phyloP scores from a whole-genome alignment of 805 yeast genomes.

The Kurtzmaniella cleridarum region DNA sequence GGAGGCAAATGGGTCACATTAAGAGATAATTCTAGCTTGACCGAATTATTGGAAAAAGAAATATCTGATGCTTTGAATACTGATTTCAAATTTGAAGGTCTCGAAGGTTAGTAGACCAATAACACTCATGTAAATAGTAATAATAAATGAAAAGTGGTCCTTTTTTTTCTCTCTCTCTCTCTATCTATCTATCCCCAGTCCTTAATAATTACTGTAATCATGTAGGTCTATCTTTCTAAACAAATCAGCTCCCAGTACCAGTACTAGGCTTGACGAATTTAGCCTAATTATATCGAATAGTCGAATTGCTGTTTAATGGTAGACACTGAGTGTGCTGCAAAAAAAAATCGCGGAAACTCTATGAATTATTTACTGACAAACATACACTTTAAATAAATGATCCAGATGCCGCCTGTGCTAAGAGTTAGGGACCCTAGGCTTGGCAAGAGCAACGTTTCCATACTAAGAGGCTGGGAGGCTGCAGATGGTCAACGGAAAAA shows the following conservation, averaged over 20 bases:
- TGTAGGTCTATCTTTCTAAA: too few relatives aligned
- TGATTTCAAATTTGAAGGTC: constrained; percentile 15
- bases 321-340: not conserved
- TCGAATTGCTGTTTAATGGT: too few relatives aligned
- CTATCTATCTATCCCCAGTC: constrained; percentile 3
- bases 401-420: not conserved
- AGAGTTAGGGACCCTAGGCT: constrained; percentile 1
- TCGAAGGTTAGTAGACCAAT: constrained; percentile 5
- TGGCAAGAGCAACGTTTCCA: not conserved
- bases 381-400: too few relatives aligned
- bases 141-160: constrained; percentile 7
- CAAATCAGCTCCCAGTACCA: too few relatives aligned
- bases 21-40: constrained; percentile 49
- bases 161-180: too few relatives aligned
- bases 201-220: too few relatives aligned
- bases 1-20: constrained; percentile 74
- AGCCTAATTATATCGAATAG: too few relatives aligned
- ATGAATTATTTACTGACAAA: too few relatives aligned
- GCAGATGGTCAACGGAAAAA: not conserved
- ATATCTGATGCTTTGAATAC: constrained; percentile 22
- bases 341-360: constrained; percentile 1
- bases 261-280: too few relatives aligned
- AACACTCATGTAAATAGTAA: too few relatives aligned
- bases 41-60: constrained; percentile 29
- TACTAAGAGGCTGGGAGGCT: too few relatives aligned